A percentile compares a stretch with the other conserved stretches of the same genome.
phyloP scores from a whole-genome alignment of 2,329 filamentous ascomycete genomes.

The Fusarium sp. region DNA sequence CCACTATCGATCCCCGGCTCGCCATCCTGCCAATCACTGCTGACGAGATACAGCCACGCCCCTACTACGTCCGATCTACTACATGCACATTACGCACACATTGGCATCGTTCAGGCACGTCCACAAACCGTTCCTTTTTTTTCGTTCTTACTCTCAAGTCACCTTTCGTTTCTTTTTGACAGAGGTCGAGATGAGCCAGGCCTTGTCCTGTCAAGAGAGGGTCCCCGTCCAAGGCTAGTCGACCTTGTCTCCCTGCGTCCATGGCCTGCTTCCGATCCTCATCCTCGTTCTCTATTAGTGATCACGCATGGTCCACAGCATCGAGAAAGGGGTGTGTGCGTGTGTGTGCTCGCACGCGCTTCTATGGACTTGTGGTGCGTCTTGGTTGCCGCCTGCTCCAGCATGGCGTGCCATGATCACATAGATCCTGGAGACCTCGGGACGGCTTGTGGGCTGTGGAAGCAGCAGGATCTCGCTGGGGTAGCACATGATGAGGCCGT shows the following conservation, averaged over 20 bases:
- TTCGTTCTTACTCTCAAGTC: slow-evolving; percentile 16
- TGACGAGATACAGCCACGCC: slow-evolving; percentile 43
- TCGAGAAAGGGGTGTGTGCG: slow-evolving; percentile 34
- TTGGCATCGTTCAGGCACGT: slow-evolving; percentile 43
- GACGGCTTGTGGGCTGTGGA: slow-evolving; percentile 29
- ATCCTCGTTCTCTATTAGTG: slow-evolving; percentile 21
- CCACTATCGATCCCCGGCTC: slow-evolving; percentile 42
- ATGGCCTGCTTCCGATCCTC: slow-evolving; percentile 22
- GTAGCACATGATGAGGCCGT: slow-evolving; percentile 39
- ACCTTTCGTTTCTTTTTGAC: slow-evolving; percentile 27
- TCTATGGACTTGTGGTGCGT: slow-evolving; percentile 25
- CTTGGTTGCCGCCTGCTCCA: slow-evolving; percentile 27
- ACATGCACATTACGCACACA: slow-evolving; percentile 46
- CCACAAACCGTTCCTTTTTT: slow-evolving; percentile 42
- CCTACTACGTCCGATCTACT: slow-evolving; percentile 36
- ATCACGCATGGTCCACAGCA: slow-evolving; percentile 23
- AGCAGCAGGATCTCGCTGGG: slow-evolving; percentile 25
- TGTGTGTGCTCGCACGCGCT: slow-evolving; percentile 17
- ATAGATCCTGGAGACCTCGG: slow-evolving; percentile 34
- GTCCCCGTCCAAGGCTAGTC: slow-evolving; percentile 18
- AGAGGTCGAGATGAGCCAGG: slow-evolving; percentile 26
- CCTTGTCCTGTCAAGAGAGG: slow-evolving; percentile 9
- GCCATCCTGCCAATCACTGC: slow-evolving; percentile 43
- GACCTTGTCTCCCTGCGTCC: slow-evolving; percentile 21
- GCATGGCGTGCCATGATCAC: slow-evolving; percentile 30